Conservation (phyloP, 306 rosid genomes). For the Hippophae gyantsensis region DNA sequence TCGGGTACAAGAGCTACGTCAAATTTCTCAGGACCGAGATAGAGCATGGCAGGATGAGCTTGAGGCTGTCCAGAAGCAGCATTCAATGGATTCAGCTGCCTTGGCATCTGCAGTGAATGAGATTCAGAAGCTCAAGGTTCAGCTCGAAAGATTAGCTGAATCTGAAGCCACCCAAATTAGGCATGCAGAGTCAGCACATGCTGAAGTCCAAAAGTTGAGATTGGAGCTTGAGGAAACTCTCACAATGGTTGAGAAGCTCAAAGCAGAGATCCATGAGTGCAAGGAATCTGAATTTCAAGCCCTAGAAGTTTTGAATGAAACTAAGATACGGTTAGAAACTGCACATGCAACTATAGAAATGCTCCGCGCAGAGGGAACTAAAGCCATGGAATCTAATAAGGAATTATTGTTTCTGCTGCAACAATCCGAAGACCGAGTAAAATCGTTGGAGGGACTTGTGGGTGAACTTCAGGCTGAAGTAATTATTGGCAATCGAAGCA, state of each 20-base stretch:
- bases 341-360: slow-evolving; percentile 52
- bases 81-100: slow-evolving; percentile 40
- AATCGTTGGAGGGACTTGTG: slow-evolving; percentile 44
- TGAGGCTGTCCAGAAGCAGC: slow-evolving; percentile 46
- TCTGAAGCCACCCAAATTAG: slow-evolving; percentile 40
- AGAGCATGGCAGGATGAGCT: slow-evolving; percentile 46
- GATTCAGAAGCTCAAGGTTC: slow-evolving; percentile 55
- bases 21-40: slow-evolving; percentile 39
- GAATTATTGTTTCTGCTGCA: slow-evolving; percentile 45
- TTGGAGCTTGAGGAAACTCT: slow-evolving; percentile 52
- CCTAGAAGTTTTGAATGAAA: slow-evolving; percentile 37
- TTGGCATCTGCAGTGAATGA: slow-evolving; percentile 52
- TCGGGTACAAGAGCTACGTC: slow-evolving; percentile 40
- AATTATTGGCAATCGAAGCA: slow-evolving; percentile 15
- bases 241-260: slow-evolving; percentile 50
- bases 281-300: slow-evolving; percentile 63
- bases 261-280: slow-evolving; percentile 38
- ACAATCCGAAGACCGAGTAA: slow-evolving; percentile 43
- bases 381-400: slow-evolving; percentile 37
- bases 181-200: slow-evolving; percentile 33
- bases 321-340: slow-evolving; percentile 58
- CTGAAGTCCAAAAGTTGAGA: slow-evolving; percentile 57
- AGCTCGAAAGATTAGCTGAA: slow-evolving; percentile 50
- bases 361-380: slow-evolving; percentile 43
- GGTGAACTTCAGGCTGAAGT: slow-evolving; percentile 29